A percentile compares a stretch with the other conserved stretches of the same genome.
phyloP scores from a whole-genome alignment of 2,329 filamentous ascomycete genomes.

The Epichloe typhina region DNA sequence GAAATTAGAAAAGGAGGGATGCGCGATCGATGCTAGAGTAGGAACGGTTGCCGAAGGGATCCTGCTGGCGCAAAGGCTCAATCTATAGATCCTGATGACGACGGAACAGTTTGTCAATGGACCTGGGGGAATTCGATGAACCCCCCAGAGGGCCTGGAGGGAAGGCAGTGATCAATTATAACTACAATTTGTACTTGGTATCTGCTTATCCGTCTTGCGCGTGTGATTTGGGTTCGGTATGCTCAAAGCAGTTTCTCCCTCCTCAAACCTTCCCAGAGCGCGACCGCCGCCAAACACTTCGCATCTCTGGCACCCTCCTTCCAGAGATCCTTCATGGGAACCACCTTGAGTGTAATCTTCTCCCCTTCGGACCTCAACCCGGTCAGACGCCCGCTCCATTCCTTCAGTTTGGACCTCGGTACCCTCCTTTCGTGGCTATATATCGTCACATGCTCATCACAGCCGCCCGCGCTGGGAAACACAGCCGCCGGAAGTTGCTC shows the following conservation, averaged over 20 bases:
- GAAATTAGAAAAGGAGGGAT: constrained; percentile 54
- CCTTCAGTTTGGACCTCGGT: constrained; percentile 32
- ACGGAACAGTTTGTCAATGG: too few relatives aligned
- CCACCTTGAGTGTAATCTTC: constrained; percentile 47
- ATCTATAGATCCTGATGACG: constrained; percentile 17
- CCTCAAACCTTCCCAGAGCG: constrained; percentile 43
- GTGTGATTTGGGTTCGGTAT: too few relatives aligned
- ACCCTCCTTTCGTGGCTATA: constrained; percentile 43
- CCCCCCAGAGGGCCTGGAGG: too few relatives aligned
- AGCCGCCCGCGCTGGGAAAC: constrained; percentile 45
- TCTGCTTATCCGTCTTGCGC: too few relatives aligned
- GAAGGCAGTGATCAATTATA: too few relatives aligned
- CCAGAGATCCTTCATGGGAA: constrained; percentile 44
- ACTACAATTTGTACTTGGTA: too few relatives aligned
- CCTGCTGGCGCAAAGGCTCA: constrained; percentile 50
- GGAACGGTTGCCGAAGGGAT: constrained; percentile 69
- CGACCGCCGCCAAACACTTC: constrained; percentile 46
- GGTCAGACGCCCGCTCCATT: constrained; percentile 45
- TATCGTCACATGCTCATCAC: constrained; percentile 47
- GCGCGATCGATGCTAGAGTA: constrained; percentile 66
- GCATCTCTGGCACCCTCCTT: constrained; percentile 42
- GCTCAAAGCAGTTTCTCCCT: constrained; percentile 29
- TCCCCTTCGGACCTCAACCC: constrained; percentile 44
- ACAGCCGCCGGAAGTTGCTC: constrained; percentile 30
- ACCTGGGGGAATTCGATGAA: too few relatives aligned